Conservation (phyloP, 1,284 basidiomycete species). For the Bondarzewia mesenterica region DNA sequence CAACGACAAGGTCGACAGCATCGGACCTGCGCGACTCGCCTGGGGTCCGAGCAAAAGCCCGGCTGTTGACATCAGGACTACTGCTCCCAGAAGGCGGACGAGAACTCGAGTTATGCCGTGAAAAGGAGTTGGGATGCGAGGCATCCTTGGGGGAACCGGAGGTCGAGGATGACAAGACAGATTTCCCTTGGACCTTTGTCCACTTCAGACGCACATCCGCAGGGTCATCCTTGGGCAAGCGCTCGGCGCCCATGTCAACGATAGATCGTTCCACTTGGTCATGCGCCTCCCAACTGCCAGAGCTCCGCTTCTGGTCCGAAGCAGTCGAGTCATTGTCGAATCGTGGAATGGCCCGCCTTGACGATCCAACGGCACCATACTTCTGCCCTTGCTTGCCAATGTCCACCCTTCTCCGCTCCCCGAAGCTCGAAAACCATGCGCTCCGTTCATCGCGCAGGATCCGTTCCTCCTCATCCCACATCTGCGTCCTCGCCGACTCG, state of each 20-base stretch:
- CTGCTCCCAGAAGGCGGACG: constrained; percentile 8
- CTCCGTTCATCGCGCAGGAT: constrained; percentile 61
- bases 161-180: neutral
- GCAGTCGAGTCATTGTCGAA: neutral
- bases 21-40: constrained; percentile 48
- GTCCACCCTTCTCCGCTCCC: constrained; percentile 39
- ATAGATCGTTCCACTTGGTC: constrained; percentile 5
- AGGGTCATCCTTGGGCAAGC: constrained; percentile 18
- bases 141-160: neutral
- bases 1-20: constrained; percentile 73
- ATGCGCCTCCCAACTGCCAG: neutral
- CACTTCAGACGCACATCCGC: constrained; percentile 38
- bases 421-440: constrained; percentile 49
- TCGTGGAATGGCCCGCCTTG: neutral
- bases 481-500: constrained; percentile 51
- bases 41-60: constrained; percentile 26
- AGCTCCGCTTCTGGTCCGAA: neutral
- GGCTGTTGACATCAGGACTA: constrained; percentile 23
- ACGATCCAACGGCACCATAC: constrained; percentile 11
- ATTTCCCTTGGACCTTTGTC: constrained; percentile 26
- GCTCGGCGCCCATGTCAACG: constrained; percentile 38
- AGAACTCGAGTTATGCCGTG: no score
- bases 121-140: constrained; percentile 1
- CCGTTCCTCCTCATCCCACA: constrained; percentile 70
- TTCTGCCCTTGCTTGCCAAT: constrained; percentile 5